These are phyloP conservation scores for Paecilomyces formosus DNA, from an alignment of 2,329 filamentous ascomycete species.

Conservation along the genomic window DNA sequence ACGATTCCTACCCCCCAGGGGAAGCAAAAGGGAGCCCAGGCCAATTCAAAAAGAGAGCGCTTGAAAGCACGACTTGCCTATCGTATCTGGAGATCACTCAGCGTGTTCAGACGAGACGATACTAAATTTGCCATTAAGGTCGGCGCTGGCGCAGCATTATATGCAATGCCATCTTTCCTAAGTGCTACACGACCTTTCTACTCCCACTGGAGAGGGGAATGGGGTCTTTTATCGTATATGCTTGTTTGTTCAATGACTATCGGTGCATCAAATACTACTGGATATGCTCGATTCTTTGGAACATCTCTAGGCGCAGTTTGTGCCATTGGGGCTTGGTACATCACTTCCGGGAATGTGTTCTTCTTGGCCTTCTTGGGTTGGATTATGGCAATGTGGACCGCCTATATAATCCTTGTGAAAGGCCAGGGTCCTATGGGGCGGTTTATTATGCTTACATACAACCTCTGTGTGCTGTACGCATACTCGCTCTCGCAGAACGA, in stretches of 20 bases:
- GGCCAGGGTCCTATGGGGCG: conserved; percentile 84
- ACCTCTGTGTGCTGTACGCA: conserved; percentile 86
- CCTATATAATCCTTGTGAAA: conserved; percentile 79
- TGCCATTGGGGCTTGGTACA: conserved; percentile 70
- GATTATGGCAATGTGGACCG: conserved; percentile 72
- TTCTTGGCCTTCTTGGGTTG: conserved; percentile 75
- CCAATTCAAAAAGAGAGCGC: conserved; percentile 3
- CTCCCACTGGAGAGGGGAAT: conserved; percentile 85
- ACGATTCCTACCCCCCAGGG: conserved; percentile 4
- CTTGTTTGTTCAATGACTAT: conserved; percentile 97
- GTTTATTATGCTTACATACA: conserved; percentile 93
- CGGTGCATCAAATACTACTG: conserved; percentile 89
- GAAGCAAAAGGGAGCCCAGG: not conserved
- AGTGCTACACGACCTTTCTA: conserved; percentile 71
- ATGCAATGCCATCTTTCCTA: conserved; percentile 83
- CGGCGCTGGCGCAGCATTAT: conserved; percentile 79
- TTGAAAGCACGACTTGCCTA: conserved; percentile 32
- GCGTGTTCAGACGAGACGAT: conserved; percentile 56
- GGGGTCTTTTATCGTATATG: conserved; percentile 96
- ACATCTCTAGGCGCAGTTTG: conserved; percentile 73
- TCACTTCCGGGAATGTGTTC: conserved; percentile 65
- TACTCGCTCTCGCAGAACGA: conserved; percentile 81
- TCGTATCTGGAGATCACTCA: conserved; percentile 48
- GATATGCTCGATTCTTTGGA: conserved; percentile 75
- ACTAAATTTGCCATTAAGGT: conserved; percentile 84